phyloP scores from a whole-genome alignment of 2,329 filamentous ascomycete genomes.

The Mycosphaerella sp. region DNA sequence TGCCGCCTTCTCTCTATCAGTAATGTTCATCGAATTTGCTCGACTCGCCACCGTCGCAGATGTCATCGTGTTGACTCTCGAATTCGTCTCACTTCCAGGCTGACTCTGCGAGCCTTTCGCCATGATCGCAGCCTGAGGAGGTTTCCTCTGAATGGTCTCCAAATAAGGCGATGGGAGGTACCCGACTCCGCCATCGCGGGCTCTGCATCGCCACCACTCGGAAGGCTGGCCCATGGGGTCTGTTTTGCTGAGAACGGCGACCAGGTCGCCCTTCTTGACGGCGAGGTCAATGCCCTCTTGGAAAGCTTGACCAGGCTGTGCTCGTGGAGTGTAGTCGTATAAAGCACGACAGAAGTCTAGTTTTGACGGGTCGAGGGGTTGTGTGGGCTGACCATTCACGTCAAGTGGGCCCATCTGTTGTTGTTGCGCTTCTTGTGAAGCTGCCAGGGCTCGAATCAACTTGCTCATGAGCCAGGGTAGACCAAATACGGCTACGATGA shows the following conservation, averaged over 20 bases:
- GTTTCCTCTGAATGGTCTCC: slow-evolving; percentile 60
- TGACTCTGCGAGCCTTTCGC: slow-evolving; percentile 38
- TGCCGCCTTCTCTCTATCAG: slow-evolving; percentile 36
- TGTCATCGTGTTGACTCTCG: slow-evolving; percentile 52
- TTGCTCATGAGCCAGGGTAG: slow-evolving; percentile 97
- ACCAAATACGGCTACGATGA: slow-evolving; percentile 88
- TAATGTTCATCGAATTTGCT: slow-evolving; percentile 42
- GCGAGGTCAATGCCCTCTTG: slow-evolving; percentile 72
- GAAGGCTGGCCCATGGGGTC: slow-evolving; percentile 87
- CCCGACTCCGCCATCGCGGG: slow-evolving; percentile 80
- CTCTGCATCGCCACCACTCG: slow-evolving; percentile 96
- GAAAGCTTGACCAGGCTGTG: slow-evolving; percentile 41
- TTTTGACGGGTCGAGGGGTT: slow-evolving; percentile 76
- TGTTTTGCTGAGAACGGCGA: slow-evolving; percentile 85
- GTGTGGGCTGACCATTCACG: slow-evolving; percentile 37
- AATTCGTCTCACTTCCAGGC: slow-evolving; percentile 40
- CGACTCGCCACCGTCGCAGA: slow-evolving; percentile 37
- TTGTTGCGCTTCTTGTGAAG: slow-evolving; percentile 75
- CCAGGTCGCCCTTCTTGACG: slow-evolving; percentile 90
- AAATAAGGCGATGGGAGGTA: slow-evolving; percentile 90
- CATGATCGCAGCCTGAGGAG: slow-evolving; percentile 43
- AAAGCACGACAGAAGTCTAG: slow-evolving; percentile 93
- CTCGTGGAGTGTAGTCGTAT: slow-evolving; percentile 86
- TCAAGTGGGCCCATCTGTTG: slow-evolving; percentile 47
- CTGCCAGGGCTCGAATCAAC: slow-evolving; percentile 77